Percentiles rank a stretch among this genome's conserved stretches.
These are phyloP conservation scores for Hymenotorrendiella dingleyae DNA, from an alignment of 2,329 filamentous ascomycete genomes.

Conservation along the genomic window DNA sequence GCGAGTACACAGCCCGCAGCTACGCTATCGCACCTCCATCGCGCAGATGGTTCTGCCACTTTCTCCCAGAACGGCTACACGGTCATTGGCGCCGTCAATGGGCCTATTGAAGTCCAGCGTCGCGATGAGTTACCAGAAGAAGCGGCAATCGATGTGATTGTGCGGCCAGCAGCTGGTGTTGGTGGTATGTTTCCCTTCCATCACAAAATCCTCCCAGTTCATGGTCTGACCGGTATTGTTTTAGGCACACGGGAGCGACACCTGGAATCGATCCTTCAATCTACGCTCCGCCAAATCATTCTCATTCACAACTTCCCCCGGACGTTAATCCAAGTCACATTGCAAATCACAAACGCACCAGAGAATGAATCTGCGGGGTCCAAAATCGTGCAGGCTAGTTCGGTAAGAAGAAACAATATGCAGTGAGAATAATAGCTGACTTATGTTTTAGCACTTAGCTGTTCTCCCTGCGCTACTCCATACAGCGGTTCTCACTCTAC, in stretches of 20 bases:
- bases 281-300: slow-evolving; percentile 67
- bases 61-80: slow-evolving; percentile 73
- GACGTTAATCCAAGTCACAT: slow-evolving; percentile 70
- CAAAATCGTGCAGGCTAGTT: slow-evolving; percentile 53
- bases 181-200: slow-evolving; percentile 52
- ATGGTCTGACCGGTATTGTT: slow-evolving; percentile 11
- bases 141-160: slow-evolving; percentile 81
- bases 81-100: slow-evolving; percentile 82
- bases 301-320: slow-evolving; percentile 71
- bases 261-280: slow-evolving; percentile 70
- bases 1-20: slow-evolving; percentile 40
- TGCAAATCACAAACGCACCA: slow-evolving; percentile 69
- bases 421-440: slow-evolving; percentile 12
- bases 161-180: slow-evolving; percentile 79
- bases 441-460: slow-evolving; percentile 57
- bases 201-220: neutral
- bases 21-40: slow-evolving; percentile 53
- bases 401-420: slow-evolving; percentile 42
- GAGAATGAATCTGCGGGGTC: slow-evolving; percentile 59
- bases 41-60: slow-evolving; percentile 73
- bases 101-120: slow-evolving; percentile 82
- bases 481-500: slow-evolving; percentile 67
- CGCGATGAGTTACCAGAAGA: slow-evolving; percentile 90
- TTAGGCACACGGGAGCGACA: slow-evolving; percentile 68
- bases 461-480: slow-evolving; percentile 80